Evolutionary conservation across 805 yeast genomes (phyloP).

Genomic region (Debaryomyces tyrocola): DNA sequence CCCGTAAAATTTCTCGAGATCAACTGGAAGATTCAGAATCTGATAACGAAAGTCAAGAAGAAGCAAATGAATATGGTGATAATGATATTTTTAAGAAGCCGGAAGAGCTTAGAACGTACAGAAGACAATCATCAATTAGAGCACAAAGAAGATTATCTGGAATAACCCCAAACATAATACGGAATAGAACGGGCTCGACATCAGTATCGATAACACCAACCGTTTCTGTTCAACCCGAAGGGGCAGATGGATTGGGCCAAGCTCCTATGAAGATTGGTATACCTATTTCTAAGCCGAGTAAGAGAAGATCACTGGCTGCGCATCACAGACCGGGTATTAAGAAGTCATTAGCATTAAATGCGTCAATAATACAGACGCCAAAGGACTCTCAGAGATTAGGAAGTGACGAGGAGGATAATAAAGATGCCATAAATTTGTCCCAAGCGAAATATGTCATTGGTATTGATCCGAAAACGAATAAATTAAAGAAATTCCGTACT

Average conservation of each 20-base stretch:
- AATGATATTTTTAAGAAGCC: slow-evolving; percentile 33
- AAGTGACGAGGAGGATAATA: neutral
- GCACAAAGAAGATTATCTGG: slow-evolving; percentile 39
- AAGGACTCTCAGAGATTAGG: neutral
- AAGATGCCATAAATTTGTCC: neutral
- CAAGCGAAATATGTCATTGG: slow-evolving; percentile 29
- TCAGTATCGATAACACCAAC: slow-evolving; percentile 14
- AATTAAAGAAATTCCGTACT: slow-evolving; percentile 28
- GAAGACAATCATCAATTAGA: slow-evolving; percentile 30
- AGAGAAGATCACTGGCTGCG: slow-evolving; percentile 29
- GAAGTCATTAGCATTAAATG: slow-evolving; percentile 7
- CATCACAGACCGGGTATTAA: slow-evolving; percentile 7
- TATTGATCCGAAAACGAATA: slow-evolving; percentile 27
- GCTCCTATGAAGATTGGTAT: slow-evolving; percentile 39
- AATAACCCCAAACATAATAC: slow-evolving; percentile 22
- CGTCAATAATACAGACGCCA: slow-evolving; percentile 4
- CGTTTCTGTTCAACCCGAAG: slow-evolving; percentile 13
- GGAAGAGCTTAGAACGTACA: slow-evolving; percentile 7
- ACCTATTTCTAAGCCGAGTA: slow-evolving; percentile 30
- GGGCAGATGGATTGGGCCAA: slow-evolving; percentile 5
- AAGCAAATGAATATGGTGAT: slow-evolving; percentile 14
- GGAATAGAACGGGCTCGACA: slow-evolving; percentile 30
- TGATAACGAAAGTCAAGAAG: slow-evolving; percentile 20
- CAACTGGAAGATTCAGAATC: slow-evolving; percentile 10
- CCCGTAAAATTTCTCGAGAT: slow-evolving; percentile 1